Base-by-base conservation (phyloP, 140 eudicot species). In the Anethum foeniculum region DNA sequence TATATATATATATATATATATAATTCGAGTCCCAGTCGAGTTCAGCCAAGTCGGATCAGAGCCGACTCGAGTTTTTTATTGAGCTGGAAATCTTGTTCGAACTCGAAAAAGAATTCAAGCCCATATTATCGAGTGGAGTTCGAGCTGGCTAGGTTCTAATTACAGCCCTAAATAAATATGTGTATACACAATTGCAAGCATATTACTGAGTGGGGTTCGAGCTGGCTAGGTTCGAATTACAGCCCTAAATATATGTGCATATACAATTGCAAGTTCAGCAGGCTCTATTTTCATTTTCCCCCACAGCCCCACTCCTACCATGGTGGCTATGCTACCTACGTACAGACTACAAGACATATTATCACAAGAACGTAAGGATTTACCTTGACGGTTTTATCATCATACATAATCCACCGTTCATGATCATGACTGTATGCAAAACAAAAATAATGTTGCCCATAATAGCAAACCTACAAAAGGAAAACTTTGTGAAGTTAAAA, bases 371-470 rank as follows among this genome's bases (percentile, higher is more conserved):
- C 46, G 30, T 28, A 54, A 48, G 23, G 58, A 32, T 68, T 82
- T 86, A 93, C 97, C 97, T 93, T 93, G 46, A 93, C 95, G 9
- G 93, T 91, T 86, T 89, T 86, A 88, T 93, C 97, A 88, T 93
- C 98, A 81, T 91, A 93, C 98, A 93, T 91, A 38, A 93, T 83
- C 98, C 98, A 93, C 41, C 80, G 82, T 48, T 83, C 87, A 84
- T 83, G 90, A 32, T 81, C 97, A 71, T 84, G 91, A 82, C 86
- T 91, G 85, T 89, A 93, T 38, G 98, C 96, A 88, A 93, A 93
- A 84, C 98, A 93, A 86, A 88, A 92, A 84, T 93, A 93, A 85
- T 93, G 98, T 76, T 93, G 96, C 56, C 98, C 98, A 46, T 93
- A 93, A 82, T 91, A 93, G 85, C 98, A 93, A 76, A 93, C 98